phyloP scores from a whole-genome alignment of 768 basidiomycete genomes.

The Aureoboletus auriporus region DNA sequence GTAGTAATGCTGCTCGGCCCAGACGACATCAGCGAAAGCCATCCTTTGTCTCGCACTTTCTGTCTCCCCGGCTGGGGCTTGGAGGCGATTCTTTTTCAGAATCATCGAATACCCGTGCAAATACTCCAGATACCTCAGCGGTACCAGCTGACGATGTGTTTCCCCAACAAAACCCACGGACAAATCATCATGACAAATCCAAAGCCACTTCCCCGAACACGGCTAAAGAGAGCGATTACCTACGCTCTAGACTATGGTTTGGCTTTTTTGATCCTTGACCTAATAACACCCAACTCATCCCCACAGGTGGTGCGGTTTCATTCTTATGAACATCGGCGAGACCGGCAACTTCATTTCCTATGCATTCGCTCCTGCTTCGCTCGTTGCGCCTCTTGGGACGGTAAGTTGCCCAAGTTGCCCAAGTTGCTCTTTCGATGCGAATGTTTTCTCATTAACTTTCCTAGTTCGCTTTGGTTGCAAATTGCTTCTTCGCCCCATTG shows the following conservation, averaged over 20 bases:
- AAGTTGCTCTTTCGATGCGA: not conserved
- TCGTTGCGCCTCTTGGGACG: slow-evolving; percentile 94
- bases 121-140: not conserved
- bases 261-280: slow-evolving; percentile 9
- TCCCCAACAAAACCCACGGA: slow-evolving; percentile 18
- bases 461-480: slow-evolving; percentile 89
- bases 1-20: slow-evolving; percentile 17
- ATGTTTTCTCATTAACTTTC: not conserved
- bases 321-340: slow-evolving; percentile 90
- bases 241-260: slow-evolving; percentile 82
- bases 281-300: not conserved
- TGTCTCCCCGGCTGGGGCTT: slow-evolving; percentile 25
- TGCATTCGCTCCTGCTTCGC: slow-evolving; percentile 85
- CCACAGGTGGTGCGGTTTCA: slow-evolving; percentile 82
- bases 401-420: slow-evolving; percentile 47
- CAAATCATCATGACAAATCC: slow-evolving; percentile 3
- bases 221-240: slow-evolving; percentile 65
- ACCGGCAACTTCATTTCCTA: slow-evolving; percentile 88
- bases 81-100: slow-evolving; percentile 9
- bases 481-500: slow-evolving; percentile 89
- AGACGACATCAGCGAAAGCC: slow-evolving; percentile 24
- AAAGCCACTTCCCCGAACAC: slow-evolving; percentile 16
- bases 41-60: slow-evolving; percentile 33
- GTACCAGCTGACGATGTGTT: slow-evolving; percentile 40
- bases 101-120: not conserved